Conservation (phyloP, 768 basidiomycete species). For the Boletus reticulatus region DNA sequence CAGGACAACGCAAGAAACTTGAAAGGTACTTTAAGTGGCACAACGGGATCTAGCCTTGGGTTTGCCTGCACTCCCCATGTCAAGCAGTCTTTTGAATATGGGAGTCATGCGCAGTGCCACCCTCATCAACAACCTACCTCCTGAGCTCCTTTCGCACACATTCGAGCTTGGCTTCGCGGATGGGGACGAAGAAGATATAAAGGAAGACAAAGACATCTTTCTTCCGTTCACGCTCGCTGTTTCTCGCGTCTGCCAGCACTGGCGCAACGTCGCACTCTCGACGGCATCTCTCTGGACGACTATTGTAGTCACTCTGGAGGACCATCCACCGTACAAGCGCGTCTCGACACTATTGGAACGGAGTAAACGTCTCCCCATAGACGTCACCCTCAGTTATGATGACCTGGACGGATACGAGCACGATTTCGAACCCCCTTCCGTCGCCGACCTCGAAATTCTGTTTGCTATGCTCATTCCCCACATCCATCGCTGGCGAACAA, state of each 20-base stretch:
- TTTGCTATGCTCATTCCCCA: slow-evolving; percentile 47
- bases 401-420: too few species aligned
- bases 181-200: too few species aligned
- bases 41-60: too few species aligned
- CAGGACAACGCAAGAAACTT: too few species aligned
- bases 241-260: slow-evolving; percentile 42
- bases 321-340: slow-evolving; percentile 42
- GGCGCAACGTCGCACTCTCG: slow-evolving; percentile 53
- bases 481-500: slow-evolving; percentile 49
- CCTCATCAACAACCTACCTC: too few species aligned
- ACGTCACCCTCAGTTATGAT: slow-evolving; percentile 31
- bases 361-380: slow-evolving; percentile 52
- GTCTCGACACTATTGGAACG: slow-evolving; percentile 49
- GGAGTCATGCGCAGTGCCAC: too few species aligned
- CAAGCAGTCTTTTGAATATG: too few species aligned
- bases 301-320: slow-evolving; percentile 26
- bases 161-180: background rate
- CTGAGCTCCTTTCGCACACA: background rate
- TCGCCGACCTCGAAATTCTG: slow-evolving; percentile 24
- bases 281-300: slow-evolving; percentile 59
- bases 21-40: too few species aligned
- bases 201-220: too few species aligned
- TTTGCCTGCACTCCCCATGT: too few species aligned
- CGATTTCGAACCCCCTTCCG: too few species aligned
- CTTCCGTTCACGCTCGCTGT: too few species aligned